Base-by-base conservation (phyloP, 345 rosid genomes). In the Bruguiera sexangula region DNA sequence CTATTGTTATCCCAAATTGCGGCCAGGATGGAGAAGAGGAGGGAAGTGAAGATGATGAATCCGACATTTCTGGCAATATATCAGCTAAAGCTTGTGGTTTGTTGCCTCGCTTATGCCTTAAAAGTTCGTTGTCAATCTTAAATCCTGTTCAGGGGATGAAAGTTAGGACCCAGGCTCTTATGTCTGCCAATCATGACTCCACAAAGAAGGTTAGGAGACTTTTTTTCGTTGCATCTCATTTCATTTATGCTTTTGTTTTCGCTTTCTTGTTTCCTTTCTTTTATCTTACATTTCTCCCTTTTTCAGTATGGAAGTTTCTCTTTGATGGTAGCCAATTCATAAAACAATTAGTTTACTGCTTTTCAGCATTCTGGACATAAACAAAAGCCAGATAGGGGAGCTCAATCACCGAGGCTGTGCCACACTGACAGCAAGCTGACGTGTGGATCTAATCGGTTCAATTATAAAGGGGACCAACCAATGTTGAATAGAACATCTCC, bases 51-150 rank as follows among this genome's bases (percentile, higher is more conserved):
- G 79, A 80, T 54, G 85, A 75, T 61, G 83, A 76, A 51, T 82
- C 66, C 63, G 76, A 81, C 24, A 70, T 75, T 65, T 75, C 78
- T 27, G 75, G 76, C 11, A 79, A 76, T 62, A 60, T 84, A 75
- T 73, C 88, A 31, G 83, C 82, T 56, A 88, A 85, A 81, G 94
- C 83, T 53, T 92, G 97, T 73, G 92, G 96, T 18, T 76, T 91
- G 69, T 69, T 93, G 71, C 94, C 96, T 69, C 86, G 82, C 18
- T 69, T 90, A 46, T 87, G 94, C 80, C 77, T 89, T 50, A 86
- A 83, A 79, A 89, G 81, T 62, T 82, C 96, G 48, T 19, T 84
- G 51, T 52, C 74, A 54, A 83, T 89, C 71, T 73, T 90, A 52
- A 89, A 85, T 67, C 88, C 93, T 52, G 75, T 88, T 22, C 88